A percentile compares a stretch with the other conserved stretches of the same genome.
Conservation (phyloP, 192 early-diverging fungal genomes). For the Coemansia sp. region DNA sequence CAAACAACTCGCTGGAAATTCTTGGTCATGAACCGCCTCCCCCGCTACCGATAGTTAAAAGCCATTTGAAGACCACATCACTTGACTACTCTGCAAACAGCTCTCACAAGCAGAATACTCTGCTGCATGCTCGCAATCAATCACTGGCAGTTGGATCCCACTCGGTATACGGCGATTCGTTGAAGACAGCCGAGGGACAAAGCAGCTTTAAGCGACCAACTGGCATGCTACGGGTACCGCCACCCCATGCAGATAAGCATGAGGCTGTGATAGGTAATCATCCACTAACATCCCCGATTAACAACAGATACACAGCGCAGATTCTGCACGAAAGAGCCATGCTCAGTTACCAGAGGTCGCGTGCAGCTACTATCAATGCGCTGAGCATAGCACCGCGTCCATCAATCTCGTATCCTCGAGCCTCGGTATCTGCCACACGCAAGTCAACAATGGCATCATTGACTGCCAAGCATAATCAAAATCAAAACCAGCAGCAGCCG, state of each 20-base stretch:
- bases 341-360: slow-evolving; percentile 13
- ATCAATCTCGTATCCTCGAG: slow-evolving; percentile 7
- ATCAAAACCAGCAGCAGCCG: too few species aligned
- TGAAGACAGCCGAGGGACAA: too few species aligned
- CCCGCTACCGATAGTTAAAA: too few species aligned
- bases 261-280: slow-evolving; percentile 1
- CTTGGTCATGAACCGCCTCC: too few species aligned
- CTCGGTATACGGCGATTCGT: too few species aligned
- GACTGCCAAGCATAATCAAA: neutral
- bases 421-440: slow-evolving; percentile 17
- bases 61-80: too few species aligned
- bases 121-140: neutral
- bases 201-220: slow-evolving; percentile 9
- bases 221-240: neutral
- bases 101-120: too few species aligned
- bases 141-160: neutral
- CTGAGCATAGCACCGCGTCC: slow-evolving; percentile 6
- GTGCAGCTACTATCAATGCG: slow-evolving; percentile 23
- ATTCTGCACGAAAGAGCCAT: neutral
- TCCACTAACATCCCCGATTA: slow-evolving; percentile 9
- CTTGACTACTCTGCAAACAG: too few species aligned
- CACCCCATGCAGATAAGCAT: slow-evolving; percentile 3
- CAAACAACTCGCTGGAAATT: too few species aligned
- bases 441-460: neutral
- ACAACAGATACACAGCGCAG: too few species aligned